Base-by-base conservation (phyloP, 1,139 yeast genomes). In the Yamadazyma trypodendri region DNA sequence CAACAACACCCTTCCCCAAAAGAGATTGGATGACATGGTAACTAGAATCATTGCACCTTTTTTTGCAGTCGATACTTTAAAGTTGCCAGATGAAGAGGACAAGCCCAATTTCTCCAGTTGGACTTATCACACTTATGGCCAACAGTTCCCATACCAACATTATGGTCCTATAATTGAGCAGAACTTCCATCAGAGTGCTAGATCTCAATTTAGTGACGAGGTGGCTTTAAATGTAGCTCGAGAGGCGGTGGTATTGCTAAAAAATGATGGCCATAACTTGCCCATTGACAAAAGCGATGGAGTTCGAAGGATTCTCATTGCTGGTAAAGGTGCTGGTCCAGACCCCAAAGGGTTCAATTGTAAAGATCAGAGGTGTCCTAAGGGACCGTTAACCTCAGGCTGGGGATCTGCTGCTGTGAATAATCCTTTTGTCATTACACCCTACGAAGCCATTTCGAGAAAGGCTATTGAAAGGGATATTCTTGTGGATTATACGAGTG, bases 11-110 rank as follows among this genome's bases (percentile, higher is more conserved):
- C 56, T 80, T 7, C 75, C 82, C 1, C 77, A 75, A 45, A 63
- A 68, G 42, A 61, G 85, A 43, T 60, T 80, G 25, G 74, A 78
- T 52, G 85, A 80, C 51, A 80, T 80, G 86, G 84, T 68, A 0
- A 68, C 72, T 8, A 59, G 85, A 43, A 74, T 80, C 24, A 56
- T 80, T 47, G 82, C 81, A 0, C 75, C 84, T 0, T 79, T 77
- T 50, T 77, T 72, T 55, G 69, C 72, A 10, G 47, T 68, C 32
- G 72, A 66, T 18, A 39, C 54, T 12, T 47, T 63, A 31, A 44
- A 46, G 12, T 51, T 68, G 37, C 73, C 63, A 28, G 54, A 51
- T 31, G 65, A 72, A 49, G 68, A 65, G n/a, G 72, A 66, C 30
- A 46, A 57, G 1, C 83, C 84, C 22, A 79, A 77, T 51, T 79